Conservation (phyloP, 1,139 yeast species). For the Yamadazyma atmosphaerica region DNA sequence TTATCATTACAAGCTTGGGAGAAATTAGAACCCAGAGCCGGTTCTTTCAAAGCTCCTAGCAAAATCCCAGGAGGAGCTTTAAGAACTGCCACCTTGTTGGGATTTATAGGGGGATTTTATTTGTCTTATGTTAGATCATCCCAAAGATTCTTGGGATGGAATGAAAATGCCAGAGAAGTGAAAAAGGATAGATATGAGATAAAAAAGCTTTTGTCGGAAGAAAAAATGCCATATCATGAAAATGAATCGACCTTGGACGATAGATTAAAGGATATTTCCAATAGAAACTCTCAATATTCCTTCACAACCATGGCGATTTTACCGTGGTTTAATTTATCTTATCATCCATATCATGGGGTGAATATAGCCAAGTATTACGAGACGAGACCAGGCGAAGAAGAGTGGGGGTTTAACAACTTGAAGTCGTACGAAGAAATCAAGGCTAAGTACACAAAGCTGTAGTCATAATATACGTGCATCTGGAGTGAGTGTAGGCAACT, state of each 20-base stretch:
- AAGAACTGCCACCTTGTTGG: conserved; percentile 60
- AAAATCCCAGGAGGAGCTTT: conserved; percentile 59
- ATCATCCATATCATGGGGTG: conserved; percentile 84
- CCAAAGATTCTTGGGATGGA: conserved; percentile 76
- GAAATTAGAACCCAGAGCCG: conserved; percentile 60
- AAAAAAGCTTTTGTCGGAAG: conserved; percentile 65
- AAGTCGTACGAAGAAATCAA: conserved; percentile 48
- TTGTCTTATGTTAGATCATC: conserved; percentile 66
- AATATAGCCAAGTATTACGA: conserved; percentile 70
- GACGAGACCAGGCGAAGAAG: conserved; percentile 56
- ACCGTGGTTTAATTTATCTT: conserved; percentile 83
- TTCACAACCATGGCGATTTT: conserved; percentile 59
- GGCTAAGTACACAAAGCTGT: conserved; percentile 37
- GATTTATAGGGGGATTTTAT: conserved; percentile 70
- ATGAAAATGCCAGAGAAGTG: conserved; percentile 75
- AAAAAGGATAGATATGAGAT: conserved; percentile 72
- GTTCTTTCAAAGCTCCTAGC: conserved; percentile 54
- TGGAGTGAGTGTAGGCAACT: no score
- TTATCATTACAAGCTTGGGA: conserved; percentile 61
- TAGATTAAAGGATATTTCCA: conserved; percentile 74
- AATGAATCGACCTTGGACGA: conserved; percentile 63
- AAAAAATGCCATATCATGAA: conserved; percentile 63
- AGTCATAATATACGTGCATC: conserved; percentile 4
- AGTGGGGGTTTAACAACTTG: conserved; percentile 42
- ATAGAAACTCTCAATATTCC: conserved; percentile 78